Evolutionary conservation across 345 rosid species (phyloP), one percentile per base, ranked within the genome.

Genomic region (Gossypium rotundifolium): DNA sequence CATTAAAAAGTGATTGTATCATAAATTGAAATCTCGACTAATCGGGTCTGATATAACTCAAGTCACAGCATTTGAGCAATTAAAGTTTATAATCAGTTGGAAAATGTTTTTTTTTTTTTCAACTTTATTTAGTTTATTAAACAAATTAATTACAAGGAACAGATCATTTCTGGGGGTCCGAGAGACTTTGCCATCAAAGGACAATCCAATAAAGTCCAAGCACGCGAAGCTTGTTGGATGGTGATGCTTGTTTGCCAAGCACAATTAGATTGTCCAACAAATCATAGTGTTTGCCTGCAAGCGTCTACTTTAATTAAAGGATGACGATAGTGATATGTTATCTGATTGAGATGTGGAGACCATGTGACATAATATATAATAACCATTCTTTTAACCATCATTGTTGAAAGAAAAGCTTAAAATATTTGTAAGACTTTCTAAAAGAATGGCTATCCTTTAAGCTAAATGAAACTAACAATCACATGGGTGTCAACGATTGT

Each of bases 241-340:
- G 53, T 38, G 23, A 67, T 69, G 38, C 44, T 58, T 74, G 57
- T 23, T 68, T 61, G 45, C 64, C 22, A 42, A 46, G 68, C 72
- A 29, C 62, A 46, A 46, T 8, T 52, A 18, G 18, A 65, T 22
- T 61, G 72, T 40, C 48, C 52, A 29, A 66, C 67, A 55, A 55
- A 53, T 54, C 9, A 46, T 46, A 12, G 4, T 49, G 53, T 49
- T 49, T 51, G 58, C 22, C 77, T 33, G 51, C 65, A 53, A 63
- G 58, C 52, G 69, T n/a, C 42, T 72, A 23, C 74, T 74, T 46
- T 46, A 10, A 8, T 73, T 78, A 48, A n/a, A 69, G 72, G 72
- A 33, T 44, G 66, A 69, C 62, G 84, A 80, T 71, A 73, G 79
- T 61, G 79, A 82, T 70, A 46, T 62, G 11, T 72, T 79, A 73